Base-by-base conservation (phyloP, 495 filamentous ascomycete genomes). In the Lichenothelia convexa region DNA sequence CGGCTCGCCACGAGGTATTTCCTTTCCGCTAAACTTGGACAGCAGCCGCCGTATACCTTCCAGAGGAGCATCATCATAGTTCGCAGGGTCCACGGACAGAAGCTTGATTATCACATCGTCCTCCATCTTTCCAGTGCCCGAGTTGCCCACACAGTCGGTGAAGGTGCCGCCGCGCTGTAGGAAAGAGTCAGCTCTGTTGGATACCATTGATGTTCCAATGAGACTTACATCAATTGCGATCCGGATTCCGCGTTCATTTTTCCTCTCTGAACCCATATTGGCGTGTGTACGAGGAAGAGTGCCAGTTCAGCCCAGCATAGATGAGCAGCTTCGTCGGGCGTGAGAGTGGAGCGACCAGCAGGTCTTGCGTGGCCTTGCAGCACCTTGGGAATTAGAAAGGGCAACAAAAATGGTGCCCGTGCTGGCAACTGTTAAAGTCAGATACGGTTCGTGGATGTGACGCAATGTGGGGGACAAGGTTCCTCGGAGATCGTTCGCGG, bases 31-130 rank as follows among this genome's bases (percentile, higher is more conserved):
- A 43, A 92, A 92, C 42, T 72, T 72, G 45, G 83, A 78, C 51
- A 95, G 66, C 33, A 95, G 73, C 36, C 87, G 79, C 9, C 89
- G 75, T 46, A 97, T 93, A 26, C 84, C 89, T 58, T 68, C 64
- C 8, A 60, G 55, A 0, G 65, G 64, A 6, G 65, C 65, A 45
- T 69, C 64, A 20, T 55, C 47, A 45, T 69, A 69, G 45, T 67
- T 65, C 3, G 47, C 26, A 0, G 64, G 65, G 43, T 67, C 62
- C 7, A 60, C 60, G 6, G 59, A 63, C 13, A 69, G 53, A 0
- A 67, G 53, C 41, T 69, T 69, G 38, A 69, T 50, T 18, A 69
- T 32, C 24, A 67, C 49, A 39, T 69, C 62, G 30, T 59, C 54
- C 41, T 53, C 45, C 41, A 61, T 62, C 26, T 53, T 53, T 18